Conservation (phyloP, 148 eudicot genomes). For the Persicaria tinctoria region DNA sequence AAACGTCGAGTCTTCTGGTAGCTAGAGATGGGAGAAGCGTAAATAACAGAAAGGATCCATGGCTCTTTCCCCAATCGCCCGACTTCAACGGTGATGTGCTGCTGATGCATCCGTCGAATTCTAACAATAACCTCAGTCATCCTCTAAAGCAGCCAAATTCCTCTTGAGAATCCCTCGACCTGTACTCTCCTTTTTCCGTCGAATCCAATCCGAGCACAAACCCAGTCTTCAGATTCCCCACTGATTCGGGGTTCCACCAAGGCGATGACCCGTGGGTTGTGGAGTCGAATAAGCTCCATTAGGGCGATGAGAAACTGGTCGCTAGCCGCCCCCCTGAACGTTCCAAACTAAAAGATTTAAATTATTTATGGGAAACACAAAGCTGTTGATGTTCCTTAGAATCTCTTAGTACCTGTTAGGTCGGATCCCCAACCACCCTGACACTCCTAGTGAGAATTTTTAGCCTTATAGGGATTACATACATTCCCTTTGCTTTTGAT, state of each 20-base stretch:
- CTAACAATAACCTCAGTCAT: not conserved
- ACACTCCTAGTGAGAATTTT: too few species aligned
- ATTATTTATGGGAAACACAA: too few species aligned
- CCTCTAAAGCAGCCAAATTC: not conserved
- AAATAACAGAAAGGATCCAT: not conserved
- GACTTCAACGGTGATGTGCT: not conserved
- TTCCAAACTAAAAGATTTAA: not conserved
- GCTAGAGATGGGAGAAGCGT: not conserved
- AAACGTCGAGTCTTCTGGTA: not conserved
- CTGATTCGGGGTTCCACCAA: not conserved
- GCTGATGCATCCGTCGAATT: not conserved
- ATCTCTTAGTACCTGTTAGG: too few species aligned
- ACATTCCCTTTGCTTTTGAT: too few species aligned
- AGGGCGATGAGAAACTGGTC: not conserved
- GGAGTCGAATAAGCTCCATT: not conserved
- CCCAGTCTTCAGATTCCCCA: not conserved
- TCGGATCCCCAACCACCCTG: not conserved
- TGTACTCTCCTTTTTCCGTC: not conserved
- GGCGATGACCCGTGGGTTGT: not conserved
- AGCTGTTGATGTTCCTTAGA: too few species aligned
- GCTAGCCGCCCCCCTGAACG: not conserved
- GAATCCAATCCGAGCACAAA: not conserved
- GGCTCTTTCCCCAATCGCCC: not conserved
- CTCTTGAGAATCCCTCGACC: not conserved
- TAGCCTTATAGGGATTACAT: too few species aligned